A percentile compares a stretch with the other conserved stretches of the same genome.
Conservation (phyloP, 2,329 filamentous ascomycete genomes). For the Exophiala lecanii-corni region DNA sequence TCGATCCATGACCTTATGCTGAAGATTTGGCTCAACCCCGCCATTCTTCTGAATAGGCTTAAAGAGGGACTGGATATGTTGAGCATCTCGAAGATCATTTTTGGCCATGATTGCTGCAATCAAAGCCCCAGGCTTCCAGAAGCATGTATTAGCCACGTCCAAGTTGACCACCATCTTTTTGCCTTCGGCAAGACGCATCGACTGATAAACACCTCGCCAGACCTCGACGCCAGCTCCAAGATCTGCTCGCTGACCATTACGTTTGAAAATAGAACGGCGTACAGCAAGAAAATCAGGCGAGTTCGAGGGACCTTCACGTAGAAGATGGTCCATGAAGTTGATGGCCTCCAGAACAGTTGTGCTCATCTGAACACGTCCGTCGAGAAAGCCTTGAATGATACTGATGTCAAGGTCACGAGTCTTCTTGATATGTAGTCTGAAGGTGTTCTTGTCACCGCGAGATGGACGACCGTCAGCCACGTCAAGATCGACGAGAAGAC, state of each 20-base stretch:
- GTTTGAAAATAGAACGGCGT: constrained; percentile 77
- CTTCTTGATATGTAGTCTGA: constrained; percentile 58
- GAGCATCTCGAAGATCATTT: constrained; percentile 29
- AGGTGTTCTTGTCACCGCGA: constrained; percentile 44
- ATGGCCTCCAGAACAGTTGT: constrained; percentile 70
- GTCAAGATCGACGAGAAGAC: constrained; percentile 68
- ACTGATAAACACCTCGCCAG: constrained; percentile 84
- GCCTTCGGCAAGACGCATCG: constrained; percentile 66
- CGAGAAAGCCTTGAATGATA: constrained; percentile 62
- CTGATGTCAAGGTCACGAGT: constrained; percentile 66
- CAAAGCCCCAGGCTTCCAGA: constrained; percentile 59
- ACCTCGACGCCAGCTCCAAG: constrained; percentile 69
- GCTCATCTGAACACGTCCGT: constrained; percentile 56
- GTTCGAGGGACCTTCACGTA: constrained; percentile 72
- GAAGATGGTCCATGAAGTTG: constrained; percentile 84
- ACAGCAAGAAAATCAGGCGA: constrained; percentile 57
- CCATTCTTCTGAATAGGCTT: constrained; percentile 18
- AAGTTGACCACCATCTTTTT: constrained; percentile 75
- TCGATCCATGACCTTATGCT: constrained; percentile 29
- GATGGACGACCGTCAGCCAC: constrained; percentile 49
- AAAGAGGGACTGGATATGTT: constrained; percentile 27
- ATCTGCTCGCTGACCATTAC: constrained; percentile 42
- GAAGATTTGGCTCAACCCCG: constrained; percentile 20
- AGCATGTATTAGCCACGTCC: constrained; percentile 86
- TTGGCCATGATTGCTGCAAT: constrained; percentile 34